Evolutionary conservation across 2,329 filamentous ascomycete species (phyloP).

Genomic region (Lanzia echinophila): DNA sequence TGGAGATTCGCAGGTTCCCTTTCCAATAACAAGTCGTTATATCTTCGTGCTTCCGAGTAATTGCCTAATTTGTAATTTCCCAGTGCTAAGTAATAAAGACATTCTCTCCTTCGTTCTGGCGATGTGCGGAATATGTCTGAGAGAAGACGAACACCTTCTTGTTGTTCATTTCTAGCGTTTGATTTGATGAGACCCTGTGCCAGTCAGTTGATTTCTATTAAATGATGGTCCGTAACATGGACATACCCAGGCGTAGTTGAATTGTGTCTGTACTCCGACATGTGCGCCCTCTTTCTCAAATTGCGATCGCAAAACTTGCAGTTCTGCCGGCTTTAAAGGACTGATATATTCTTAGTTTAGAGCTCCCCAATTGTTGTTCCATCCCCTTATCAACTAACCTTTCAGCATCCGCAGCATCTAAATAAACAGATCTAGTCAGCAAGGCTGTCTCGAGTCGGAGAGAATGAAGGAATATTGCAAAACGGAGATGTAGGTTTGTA

Average conservation of each 20-base stretch:
- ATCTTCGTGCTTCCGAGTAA: slow-evolving; percentile 88
- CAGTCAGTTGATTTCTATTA: neutral
- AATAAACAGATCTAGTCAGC: slow-evolving; percentile 26
- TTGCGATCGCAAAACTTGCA: slow-evolving; percentile 85
- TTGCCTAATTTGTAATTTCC: slow-evolving; percentile 98
- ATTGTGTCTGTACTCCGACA: slow-evolving; percentile 95
- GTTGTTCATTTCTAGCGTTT: slow-evolving; percentile 73
- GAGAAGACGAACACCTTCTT: slow-evolving; percentile 87
- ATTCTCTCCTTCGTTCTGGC: slow-evolving; percentile 90
- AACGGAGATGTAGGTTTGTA: slow-evolving; percentile 22
- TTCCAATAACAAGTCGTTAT: slow-evolving; percentile 88
- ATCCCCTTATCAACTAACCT: slow-evolving; percentile 49
- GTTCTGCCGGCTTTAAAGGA: slow-evolving; percentile 83
- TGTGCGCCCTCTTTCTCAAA: slow-evolving; percentile 98
- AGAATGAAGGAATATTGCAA: slow-evolving; percentile 21
- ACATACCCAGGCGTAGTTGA: slow-evolving; percentile 97
- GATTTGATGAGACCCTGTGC: slow-evolving; percentile 90
- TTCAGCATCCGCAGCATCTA: slow-evolving; percentile 97
- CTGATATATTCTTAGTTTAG: slow-evolving; percentile 39
- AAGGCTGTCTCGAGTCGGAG: slow-evolving; percentile 23
- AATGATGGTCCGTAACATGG: neutral
- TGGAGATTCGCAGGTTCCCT: slow-evolving; percentile 90
- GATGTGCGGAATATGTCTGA: slow-evolving; percentile 94
- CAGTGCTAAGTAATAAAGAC: slow-evolving; percentile 93
- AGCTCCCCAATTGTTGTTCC: neutral